Percentiles rank a stretch among this genome's conserved stretches.
Evolutionary conservation across 1,139 yeast genomes (phyloP).

Genomic region (Kodamaea suecica): DNA sequence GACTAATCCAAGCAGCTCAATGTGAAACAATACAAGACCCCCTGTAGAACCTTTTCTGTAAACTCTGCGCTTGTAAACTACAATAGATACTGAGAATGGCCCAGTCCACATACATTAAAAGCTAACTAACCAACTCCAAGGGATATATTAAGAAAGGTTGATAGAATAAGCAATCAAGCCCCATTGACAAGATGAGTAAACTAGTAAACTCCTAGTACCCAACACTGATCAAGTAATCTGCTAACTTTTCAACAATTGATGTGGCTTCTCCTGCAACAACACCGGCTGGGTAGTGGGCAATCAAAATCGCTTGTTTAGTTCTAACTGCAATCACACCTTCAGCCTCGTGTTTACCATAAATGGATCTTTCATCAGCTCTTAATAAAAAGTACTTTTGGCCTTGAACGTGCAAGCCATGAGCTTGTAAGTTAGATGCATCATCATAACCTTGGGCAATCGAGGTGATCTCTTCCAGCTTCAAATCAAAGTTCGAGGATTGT

Average conservation of each 20-base stretch:
- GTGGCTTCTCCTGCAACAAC: constrained; percentile 95
- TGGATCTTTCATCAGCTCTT: constrained; percentile 88
- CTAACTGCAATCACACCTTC: constrained; percentile 89
- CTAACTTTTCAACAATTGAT: constrained; percentile 88
- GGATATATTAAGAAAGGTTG: too few relatives aligned
- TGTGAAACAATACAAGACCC: too few relatives aligned
- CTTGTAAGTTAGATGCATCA: constrained; percentile 74
- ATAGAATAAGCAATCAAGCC: too few relatives aligned
- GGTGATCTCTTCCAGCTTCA: constrained; percentile 67
- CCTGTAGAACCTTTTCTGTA: too few relatives aligned
- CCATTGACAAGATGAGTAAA: too few relatives aligned
- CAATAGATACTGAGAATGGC: too few relatives aligned
- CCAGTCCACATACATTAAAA: too few relatives aligned
- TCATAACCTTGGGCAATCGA: constrained; percentile 78
- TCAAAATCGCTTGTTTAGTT: constrained; percentile 85
- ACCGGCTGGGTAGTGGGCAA: constrained; percentile 93
- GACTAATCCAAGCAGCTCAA: too few relatives aligned
- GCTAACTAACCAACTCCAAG: too few relatives aligned
- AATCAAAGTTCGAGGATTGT: constrained; percentile 64
- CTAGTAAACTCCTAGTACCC: too few relatives aligned
- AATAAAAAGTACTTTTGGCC: constrained; percentile 86
- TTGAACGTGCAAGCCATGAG: constrained; percentile 80
- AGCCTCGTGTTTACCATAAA: constrained; percentile 86
- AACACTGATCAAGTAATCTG: constrained; percentile 86
- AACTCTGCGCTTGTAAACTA: too few relatives aligned